A percentile compares a stretch with the other conserved stretches of the same genome.
Evolutionary conservation across 1,139 yeast genomes (phyloP).

Genomic region (Blastobotrys petasosporus): DNA sequence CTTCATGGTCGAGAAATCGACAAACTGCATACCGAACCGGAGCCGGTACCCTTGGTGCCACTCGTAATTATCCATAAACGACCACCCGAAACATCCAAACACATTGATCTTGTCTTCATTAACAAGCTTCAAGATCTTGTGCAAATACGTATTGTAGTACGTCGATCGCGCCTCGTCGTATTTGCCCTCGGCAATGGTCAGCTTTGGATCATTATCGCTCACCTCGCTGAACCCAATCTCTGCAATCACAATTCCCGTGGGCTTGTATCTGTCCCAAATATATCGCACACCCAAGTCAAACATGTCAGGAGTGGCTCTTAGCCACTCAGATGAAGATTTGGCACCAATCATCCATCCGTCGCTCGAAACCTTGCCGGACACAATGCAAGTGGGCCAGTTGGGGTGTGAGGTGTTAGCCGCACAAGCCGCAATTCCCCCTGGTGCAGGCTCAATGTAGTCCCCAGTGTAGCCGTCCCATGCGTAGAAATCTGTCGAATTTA

Average conservation of each 20-base stretch:
- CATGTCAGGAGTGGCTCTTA: slow-evolving; percentile 16
- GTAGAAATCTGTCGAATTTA: slow-evolving; percentile 29
- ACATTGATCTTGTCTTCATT: slow-evolving; percentile 29
- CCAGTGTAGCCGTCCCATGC: slow-evolving; percentile 36
- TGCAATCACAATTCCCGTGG: slow-evolving; percentile 18
- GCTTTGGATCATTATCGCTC: slow-evolving; percentile 25
- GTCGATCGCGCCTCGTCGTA: slow-evolving; percentile 31
- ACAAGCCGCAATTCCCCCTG: slow-evolving; percentile 20
- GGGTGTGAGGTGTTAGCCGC: slow-evolving; percentile 12
- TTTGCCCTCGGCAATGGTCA: slow-evolving; percentile 27
- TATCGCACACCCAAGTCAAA: slow-evolving; percentile 16
- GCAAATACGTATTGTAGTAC: slow-evolving; percentile 32
- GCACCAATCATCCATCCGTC: slow-evolving; percentile 34
- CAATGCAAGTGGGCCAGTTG: slow-evolving; percentile 17
- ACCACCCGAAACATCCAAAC: slow-evolving; percentile 35
- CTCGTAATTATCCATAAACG: slow-evolving; percentile 35
- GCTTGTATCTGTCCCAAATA: slow-evolving; percentile 15
- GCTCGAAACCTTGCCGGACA: slow-evolving; percentile 12
- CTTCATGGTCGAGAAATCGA: slow-evolving; percentile 34
- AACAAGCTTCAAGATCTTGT: slow-evolving; percentile 28
- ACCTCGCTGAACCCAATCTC: slow-evolving; percentile 36
- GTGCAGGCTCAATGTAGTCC: slow-evolving; percentile 26
- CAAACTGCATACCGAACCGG: slow-evolving; percentile 36
- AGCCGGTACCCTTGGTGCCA: slow-evolving; percentile 30
- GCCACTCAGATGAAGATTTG: slow-evolving; percentile 22